Conservation (phyloP, 495 filamentous ascomycete species). For the Trichoderma erinaceum region DNA sequence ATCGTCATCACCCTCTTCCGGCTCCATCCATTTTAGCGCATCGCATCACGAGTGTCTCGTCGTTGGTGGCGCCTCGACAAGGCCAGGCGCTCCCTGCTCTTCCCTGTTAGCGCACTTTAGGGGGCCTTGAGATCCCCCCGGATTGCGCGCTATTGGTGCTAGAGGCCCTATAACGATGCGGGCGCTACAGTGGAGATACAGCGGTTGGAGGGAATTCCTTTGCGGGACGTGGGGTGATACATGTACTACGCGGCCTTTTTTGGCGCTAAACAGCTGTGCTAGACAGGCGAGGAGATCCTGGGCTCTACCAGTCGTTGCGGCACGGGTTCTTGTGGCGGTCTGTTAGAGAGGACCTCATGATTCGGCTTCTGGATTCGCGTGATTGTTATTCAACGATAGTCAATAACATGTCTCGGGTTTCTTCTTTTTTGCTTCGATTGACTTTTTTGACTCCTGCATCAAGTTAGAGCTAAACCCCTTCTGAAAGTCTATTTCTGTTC, state of each 20-base stretch:
- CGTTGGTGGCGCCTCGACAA: too few species aligned
- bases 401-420: not conserved
- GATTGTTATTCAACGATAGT: not conserved
- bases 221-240: not conserved
- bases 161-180: not conserved
- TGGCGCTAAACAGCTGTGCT: not conserved
- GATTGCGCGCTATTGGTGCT: not conserved
- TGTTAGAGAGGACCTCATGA: not conserved
- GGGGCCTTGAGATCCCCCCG: not conserved
- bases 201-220: not conserved
- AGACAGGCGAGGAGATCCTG: too few species aligned
- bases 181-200: not conserved
- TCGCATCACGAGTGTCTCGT: too few species aligned
- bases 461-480: not conserved
- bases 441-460: not conserved
- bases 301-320: not conserved
- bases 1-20: too few species aligned
- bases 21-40: too few species aligned
- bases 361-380: constrained; percentile 1
- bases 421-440: not conserved
- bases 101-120: too few species aligned
- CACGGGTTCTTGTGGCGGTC: not conserved
- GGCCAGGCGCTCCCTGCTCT: too few species aligned
- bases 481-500: too few species aligned
- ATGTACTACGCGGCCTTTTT: not conserved